These are phyloP conservation scores for Pseudopediastrum boryanum DNA, from an alignment of 139 green algal species.

Conservation along the genomic window DNA sequence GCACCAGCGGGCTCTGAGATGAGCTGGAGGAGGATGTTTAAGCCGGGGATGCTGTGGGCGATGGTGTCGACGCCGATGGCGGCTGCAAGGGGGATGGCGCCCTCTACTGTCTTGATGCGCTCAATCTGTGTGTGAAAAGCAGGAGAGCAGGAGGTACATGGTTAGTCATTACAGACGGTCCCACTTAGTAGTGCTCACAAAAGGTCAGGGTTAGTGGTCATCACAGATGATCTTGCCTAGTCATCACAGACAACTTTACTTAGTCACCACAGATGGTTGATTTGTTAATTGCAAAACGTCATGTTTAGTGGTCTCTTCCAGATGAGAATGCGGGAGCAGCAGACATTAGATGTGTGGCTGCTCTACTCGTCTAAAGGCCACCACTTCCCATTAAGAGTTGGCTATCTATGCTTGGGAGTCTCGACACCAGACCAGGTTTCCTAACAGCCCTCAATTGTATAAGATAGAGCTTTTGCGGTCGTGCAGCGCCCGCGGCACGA, in stretches of 20 bases:
- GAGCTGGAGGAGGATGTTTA: conserved; percentile 64
- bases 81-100: conserved; percentile 48
- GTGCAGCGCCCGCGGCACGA: not conserved
- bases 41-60: conserved; percentile 63
- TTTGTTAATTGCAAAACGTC: too few relatives aligned
- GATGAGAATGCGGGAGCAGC: too few relatives aligned
- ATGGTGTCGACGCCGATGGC: conserved; percentile 61
- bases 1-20: conserved; percentile 64
- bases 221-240: too few relatives aligned
- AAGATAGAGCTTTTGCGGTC: not conserved
- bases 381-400: not conserved
- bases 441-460: too few relatives aligned
- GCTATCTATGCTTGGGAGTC: not conserved
- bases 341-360: too few relatives aligned
- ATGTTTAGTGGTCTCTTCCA: too few relatives aligned
- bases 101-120: conserved; percentile 53
- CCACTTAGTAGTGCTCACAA: too few relatives aligned
- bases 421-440: too few relatives aligned
- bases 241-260: too few relatives aligned
- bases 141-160: not conserved
- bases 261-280: too few relatives aligned
- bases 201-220: too few relatives aligned
- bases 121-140: conserved; percentile 45
- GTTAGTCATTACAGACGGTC: not conserved
- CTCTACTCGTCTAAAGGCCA: too few relatives aligned